Conservation (phyloP, 2,329 filamentous ascomycete species). For the Fusarium guadeloupense region DNA sequence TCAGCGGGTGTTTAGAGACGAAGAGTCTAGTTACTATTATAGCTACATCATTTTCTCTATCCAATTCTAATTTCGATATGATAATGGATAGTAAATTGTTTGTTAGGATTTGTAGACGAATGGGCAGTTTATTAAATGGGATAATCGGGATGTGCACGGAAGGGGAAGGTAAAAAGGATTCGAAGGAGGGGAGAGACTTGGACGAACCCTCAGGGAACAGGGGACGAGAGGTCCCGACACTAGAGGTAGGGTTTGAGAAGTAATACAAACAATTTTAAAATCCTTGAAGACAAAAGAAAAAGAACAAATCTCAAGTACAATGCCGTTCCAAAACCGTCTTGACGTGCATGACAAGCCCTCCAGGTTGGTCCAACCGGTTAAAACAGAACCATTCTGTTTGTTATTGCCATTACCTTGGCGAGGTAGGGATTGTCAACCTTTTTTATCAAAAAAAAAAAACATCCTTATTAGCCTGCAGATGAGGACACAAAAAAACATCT, state of each 20-base stretch:
- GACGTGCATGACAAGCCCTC: not conserved
- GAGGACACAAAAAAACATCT: no score
- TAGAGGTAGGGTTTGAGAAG: not conserved
- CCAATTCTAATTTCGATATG: not conserved
- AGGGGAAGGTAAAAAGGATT: constrained; percentile 25
- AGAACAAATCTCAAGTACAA: no score
- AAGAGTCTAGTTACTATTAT: not conserved
- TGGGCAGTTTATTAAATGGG: not conserved
- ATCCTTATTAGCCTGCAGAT: not conserved
- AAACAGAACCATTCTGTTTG: not conserved
- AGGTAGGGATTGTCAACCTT: not conserved
- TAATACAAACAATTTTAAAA: no score
- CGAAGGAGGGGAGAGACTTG: constrained; percentile 5
- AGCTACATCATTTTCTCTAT: not conserved
- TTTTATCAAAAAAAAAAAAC: no score
- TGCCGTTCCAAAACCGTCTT: not conserved
- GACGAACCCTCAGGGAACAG: constrained; percentile 26
- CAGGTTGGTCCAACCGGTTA: not conserved
- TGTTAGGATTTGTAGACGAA: not conserved
- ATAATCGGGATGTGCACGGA: constrained; percentile 25
- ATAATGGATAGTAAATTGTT: not conserved
- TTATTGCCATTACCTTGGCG: not conserved
- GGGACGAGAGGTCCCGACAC: constrained; percentile 19
- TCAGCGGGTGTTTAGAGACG: constrained; percentile 10
- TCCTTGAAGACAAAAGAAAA: no score